These are phyloP conservation scores for Acmispon strigosus DNA, from an alignment of 306 rosid species.

Conservation along the genomic window DNA sequence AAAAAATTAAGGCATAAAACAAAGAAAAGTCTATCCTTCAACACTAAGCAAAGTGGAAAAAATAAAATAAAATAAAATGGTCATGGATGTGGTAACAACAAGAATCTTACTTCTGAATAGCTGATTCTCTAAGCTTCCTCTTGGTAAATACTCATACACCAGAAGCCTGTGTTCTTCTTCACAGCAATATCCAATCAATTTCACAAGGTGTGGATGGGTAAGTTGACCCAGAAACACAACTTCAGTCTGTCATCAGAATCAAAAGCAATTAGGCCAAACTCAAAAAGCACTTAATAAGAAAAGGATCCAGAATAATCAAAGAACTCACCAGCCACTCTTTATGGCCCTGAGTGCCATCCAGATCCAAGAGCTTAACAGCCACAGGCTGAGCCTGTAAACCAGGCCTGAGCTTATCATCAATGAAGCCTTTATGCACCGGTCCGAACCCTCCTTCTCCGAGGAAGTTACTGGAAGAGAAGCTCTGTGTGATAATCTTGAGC, in stretches of 20 bases:
- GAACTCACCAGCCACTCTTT: conserved; percentile 90
- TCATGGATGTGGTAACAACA: not conserved
- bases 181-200: conserved; percentile 85
- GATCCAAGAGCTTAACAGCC: conserved; percentile 80
- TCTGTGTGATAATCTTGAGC: conserved; percentile 74
- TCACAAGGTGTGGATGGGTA: conserved; percentile 80
- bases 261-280: not conserved
- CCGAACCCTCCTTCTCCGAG: conserved; percentile 99
- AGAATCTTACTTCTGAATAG: conserved; percentile 68
- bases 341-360: conserved; percentile 94
- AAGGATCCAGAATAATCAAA: not conserved
- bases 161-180: conserved; percentile 88
- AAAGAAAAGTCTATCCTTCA: not conserved
- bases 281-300: not conserved
- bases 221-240: conserved; percentile 89
- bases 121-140: conserved; percentile 97
- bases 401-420: conserved; percentile 75
- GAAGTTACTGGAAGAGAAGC: conserved; percentile 59
- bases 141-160: conserved; percentile 80
- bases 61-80: not conserved
- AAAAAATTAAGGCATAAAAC: not conserved
- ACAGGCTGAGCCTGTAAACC: conserved; percentile 84
- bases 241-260: conserved; percentile 53
- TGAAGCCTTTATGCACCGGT: conserved; percentile 88
- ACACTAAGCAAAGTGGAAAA: not conserved